Base-by-base conservation (phyloP, 2,329 filamentous ascomycete genomes). In the Colletotrichum sojae region DNA sequence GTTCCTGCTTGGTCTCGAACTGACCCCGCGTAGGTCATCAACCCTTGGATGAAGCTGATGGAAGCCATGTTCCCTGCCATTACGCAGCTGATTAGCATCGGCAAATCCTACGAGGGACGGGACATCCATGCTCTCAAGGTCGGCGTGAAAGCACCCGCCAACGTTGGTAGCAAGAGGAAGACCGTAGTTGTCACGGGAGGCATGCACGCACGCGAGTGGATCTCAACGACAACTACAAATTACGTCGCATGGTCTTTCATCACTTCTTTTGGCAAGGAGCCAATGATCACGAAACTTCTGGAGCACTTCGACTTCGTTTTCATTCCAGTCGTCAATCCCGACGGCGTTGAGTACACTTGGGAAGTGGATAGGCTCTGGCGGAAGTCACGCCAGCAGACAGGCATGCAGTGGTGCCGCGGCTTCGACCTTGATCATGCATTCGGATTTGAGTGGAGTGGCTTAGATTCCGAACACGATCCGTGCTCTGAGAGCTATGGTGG, bases 291-390 rank as follows among this genome's bases (percentile, higher is more conserved):
- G 20, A 91, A 90, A 69, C 85, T 98, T 9, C 86, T 99, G 4
- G 87, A 96, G 71, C 86, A 92, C 63, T 97, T 95, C 76, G 95
- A 98, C 79, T 90, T 97, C 74, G 86, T 98, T 52, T 92, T 98
- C 74, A 87, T 98, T 25, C 96, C 96, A 0, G 93, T 94, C 0
- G 81, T 96, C 67, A 99, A 99, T 77, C 94, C 95, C 0, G 96
- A 99, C 78, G 96, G 96, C 36, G 97, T 98, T 76, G 91, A 94
- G 72, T 98, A 97, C 80, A 94, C 93, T 0, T 98, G 95, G 95
- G 90, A 95, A 69, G 89, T 89, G 1, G 95, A 99, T 78, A 91
- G 96, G 8, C 85, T 99, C 0, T 99, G 95, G 95, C 92, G 95
- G 76, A 99, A 98, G 82, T 97, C 96, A 67, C 87, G 94, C 56